Evolutionary conservation across 352 stramenopile genomes (phyloP).

Genomic region (Phytopythium aichiense): DNA sequence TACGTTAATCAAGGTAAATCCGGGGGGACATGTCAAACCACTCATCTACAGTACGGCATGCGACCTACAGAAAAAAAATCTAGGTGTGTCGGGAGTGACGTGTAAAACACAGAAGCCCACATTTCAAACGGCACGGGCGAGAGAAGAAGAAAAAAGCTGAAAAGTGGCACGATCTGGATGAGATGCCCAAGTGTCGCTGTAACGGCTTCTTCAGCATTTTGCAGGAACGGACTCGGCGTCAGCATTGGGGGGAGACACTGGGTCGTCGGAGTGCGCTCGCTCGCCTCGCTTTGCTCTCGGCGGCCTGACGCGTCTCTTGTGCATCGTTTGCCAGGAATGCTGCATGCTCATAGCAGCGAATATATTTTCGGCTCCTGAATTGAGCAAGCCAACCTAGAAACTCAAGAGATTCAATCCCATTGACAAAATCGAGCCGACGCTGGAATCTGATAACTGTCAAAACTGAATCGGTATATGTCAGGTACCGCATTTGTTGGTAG

Average conservation of each 20-base stretch:
- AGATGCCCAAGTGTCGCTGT: neutral
- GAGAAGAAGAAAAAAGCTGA: neutral
- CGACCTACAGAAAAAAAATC: slow-evolving; percentile 3
- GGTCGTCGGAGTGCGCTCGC: too few relatives aligned
- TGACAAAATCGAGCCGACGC: too few relatives aligned
- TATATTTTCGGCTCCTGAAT: neutral
- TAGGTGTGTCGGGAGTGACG: neutral
- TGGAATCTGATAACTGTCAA: neutral
- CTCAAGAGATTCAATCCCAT: neutral
- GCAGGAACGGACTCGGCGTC: neutral
- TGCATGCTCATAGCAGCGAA: neutral
- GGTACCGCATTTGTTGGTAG: neutral
- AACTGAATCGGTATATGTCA: neutral
- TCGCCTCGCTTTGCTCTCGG: neutral
- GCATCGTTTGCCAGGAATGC: neutral
- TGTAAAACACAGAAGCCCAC: neutral
- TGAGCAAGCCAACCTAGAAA: neutral
- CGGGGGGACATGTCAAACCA: neutral
- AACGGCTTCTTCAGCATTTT: slow-evolving; percentile 6
- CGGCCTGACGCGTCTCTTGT: neutral
- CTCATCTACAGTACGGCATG: neutral
- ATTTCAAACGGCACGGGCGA: neutral
- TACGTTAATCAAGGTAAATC: neutral
- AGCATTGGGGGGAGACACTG: neutral
- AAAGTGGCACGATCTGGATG: neutral